Evolutionary conservation across 352 stramenopile species (phyloP).

Genomic region (Globisporangium cylindrosporum): DNA sequence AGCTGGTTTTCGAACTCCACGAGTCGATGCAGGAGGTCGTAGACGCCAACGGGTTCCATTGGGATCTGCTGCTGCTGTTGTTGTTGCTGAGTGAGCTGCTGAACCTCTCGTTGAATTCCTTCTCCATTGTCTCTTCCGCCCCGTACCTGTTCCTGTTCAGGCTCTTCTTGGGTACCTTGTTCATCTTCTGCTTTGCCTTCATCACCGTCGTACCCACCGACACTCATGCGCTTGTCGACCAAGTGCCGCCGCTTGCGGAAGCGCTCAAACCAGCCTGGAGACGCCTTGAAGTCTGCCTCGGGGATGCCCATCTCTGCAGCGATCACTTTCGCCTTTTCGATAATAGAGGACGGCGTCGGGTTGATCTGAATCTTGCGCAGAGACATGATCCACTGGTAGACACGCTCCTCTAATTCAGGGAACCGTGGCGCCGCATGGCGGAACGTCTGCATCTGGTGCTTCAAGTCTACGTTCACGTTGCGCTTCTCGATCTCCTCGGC

Average conservation of each 20-base stretch:
- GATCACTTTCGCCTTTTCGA: conserved; percentile 14
- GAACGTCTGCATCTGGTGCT: conserved; percentile 15
- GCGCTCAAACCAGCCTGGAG: conserved; percentile 16
- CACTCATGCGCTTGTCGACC: conserved; percentile 13
- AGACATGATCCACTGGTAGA: conserved; percentile 15
- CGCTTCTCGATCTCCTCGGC: conserved; percentile 16
- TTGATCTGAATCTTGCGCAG: conserved; percentile 7
- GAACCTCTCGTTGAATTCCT: background rate
- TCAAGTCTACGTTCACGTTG: conserved; percentile 14
- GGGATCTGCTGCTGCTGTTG: conserved; percentile 3
- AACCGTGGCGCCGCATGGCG: conserved; percentile 13
- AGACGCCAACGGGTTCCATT: background rate
- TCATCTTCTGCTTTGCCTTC: background rate
- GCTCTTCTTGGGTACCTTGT: background rate
- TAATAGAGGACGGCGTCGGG: conserved; percentile 13
- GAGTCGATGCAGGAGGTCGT: conserved; percentile 7
- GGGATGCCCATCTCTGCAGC: conserved; percentile 16
- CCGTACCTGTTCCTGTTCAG: background rate
- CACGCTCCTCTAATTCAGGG: conserved; percentile 14
- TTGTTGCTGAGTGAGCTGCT: background rate
- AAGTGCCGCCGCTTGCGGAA: conserved; percentile 15
- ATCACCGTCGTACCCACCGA: conserved; percentile 11
- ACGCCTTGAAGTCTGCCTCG: conserved; percentile 14
- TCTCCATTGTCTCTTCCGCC: background rate
- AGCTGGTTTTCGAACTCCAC: conserved; percentile 12